Evolutionary conservation across 2,329 filamentous ascomycete species (phyloP).

Genomic region (Leptographium lundbergii): DNA sequence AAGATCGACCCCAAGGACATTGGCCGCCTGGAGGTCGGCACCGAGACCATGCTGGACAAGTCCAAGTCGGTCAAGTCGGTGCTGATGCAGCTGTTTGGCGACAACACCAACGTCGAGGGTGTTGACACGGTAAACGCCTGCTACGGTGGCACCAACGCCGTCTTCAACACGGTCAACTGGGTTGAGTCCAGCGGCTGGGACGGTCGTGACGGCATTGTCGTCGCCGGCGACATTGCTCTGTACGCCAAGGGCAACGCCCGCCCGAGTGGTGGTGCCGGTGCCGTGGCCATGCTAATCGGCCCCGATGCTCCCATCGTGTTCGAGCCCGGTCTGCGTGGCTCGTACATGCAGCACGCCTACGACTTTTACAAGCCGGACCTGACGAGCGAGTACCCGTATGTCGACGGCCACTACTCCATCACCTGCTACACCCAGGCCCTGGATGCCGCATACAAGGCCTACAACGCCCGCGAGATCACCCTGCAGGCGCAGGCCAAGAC

Average conservation of each 20-base stretch:
- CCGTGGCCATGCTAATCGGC: conserved; percentile 66
- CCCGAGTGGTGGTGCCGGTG: conserved; percentile 69
- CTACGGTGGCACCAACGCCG: conserved; percentile 75
- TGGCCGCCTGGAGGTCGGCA: conserved; percentile 73
- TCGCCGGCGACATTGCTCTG: conserved; percentile 72
- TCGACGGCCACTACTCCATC: conserved; percentile 73
- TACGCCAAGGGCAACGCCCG: conserved; percentile 76
- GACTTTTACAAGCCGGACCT: conserved; percentile 88
- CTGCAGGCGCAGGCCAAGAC: conserved; percentile 28
- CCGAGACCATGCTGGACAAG: conserved; percentile 78
- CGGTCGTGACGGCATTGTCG: conserved; percentile 66
- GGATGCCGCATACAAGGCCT: conserved; percentile 70
- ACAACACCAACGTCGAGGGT: conserved; percentile 75
- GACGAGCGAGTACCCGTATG: conserved; percentile 75
- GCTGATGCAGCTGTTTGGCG: conserved; percentile 74
- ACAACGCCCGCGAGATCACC: conserved; percentile 58
- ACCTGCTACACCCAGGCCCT: conserved; percentile 73
- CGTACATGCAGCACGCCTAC: conserved; percentile 73
- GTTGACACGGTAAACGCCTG: conserved; percentile 76
- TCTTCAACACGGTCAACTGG: conserved; percentile 79
- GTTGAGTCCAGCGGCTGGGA: conserved; percentile 81
- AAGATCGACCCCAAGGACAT: conserved; percentile 66
- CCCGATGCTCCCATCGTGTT: conserved; percentile 65
- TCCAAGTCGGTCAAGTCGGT: conserved; percentile 86
- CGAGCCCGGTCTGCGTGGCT: conserved; percentile 68